Evolutionary conservation across 192 early-diverging fungal genomes (phyloP).

Genomic region (Mortierella hygrophila): DNA sequence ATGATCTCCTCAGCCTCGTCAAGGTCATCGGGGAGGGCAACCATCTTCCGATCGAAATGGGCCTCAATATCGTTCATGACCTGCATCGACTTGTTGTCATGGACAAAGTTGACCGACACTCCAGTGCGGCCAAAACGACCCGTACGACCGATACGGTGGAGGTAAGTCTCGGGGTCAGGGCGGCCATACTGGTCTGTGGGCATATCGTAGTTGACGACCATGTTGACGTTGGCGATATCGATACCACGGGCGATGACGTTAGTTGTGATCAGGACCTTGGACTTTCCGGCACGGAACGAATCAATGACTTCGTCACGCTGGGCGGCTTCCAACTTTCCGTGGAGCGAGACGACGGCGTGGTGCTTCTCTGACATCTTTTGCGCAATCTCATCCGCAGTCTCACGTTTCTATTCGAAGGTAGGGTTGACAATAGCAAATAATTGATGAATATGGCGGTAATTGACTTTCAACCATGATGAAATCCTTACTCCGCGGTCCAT

Average conservation of each 20-base stretch:
- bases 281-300: conserved; percentile 88
- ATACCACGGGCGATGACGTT: conserved; percentile 98
- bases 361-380: conserved; percentile 82
- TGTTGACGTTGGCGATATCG: conserved; percentile 94
- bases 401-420: conserved; percentile 64
- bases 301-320: conserved; percentile 94
- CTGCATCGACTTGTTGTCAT: conserved; percentile 76
- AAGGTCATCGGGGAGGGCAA: conserved; percentile 83
- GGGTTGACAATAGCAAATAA: neutral
- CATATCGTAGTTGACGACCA: conserved; percentile 98
- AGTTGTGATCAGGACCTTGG: conserved; percentile 96
- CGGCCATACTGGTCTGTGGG: conserved; percentile 73
- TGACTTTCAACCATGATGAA: neutral
- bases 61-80: conserved; percentile 89
- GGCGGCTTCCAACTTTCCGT: conserved; percentile 81
- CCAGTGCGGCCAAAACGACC: conserved; percentile 97
- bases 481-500: neutral
- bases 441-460: neutral
- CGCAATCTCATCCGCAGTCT: conserved; percentile 87
- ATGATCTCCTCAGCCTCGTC: conserved; percentile 88
- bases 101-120: conserved; percentile 95
- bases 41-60: conserved; percentile 85
- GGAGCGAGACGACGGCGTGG: conserved; percentile 85
- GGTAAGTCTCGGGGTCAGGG: conserved; percentile 94
- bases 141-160: conserved; percentile 98